Base-by-base conservation (phyloP, 2,329 filamentous ascomycete species). In the Sarocladium strictum region DNA sequence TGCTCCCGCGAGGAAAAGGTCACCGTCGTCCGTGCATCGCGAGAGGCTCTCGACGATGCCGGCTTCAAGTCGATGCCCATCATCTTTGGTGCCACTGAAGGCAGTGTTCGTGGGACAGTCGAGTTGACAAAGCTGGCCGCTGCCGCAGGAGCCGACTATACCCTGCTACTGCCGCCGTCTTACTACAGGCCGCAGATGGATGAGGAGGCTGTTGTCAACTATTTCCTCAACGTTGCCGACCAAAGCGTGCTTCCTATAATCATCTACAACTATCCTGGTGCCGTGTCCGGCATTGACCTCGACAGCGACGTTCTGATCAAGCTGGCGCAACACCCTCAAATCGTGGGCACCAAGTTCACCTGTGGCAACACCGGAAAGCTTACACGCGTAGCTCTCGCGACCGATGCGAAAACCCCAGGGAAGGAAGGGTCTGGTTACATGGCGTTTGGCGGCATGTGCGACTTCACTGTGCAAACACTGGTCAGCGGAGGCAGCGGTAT, bases 321-420 rank as follows among this genome's bases (percentile, higher is more conserved):
- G 66, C 81, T 96, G 35, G 87, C 86, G 43, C 74, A 84, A 67
- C 90, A 95, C 72, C 83, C 85, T 60, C 95, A 95, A 72, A 90
- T 96, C 64, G 75, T 91, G 58, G 90, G 90, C 58, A 92, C 89
- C 54, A 96, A 96, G 71, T 95, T 96, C 77, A 96, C 90, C 38
- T 95, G 90, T 68, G 90, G 89, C 60, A 94, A 90, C 76, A 94
- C 89, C 1, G 90, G 90, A 59, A 96, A 95, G 74, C 79, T 95
- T 60, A 93, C 90, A 12, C 85, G 90, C 29, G 89, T 96, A 3
- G 89, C 90, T 6, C 72, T 80, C 14, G 89, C 84, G 45, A 83
- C 86, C 49, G 75, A 87, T 62, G 89, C 90, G 55, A 83, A 84
- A 69, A 90, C 86, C 0, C 83, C 86, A 11, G 72, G 67, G 57